Evolutionary conservation across 768 basidiomycete genomes (phyloP), one percentile per base, ranked within the genome.

Genomic region (Hortiboletus flavorubellus): DNA sequence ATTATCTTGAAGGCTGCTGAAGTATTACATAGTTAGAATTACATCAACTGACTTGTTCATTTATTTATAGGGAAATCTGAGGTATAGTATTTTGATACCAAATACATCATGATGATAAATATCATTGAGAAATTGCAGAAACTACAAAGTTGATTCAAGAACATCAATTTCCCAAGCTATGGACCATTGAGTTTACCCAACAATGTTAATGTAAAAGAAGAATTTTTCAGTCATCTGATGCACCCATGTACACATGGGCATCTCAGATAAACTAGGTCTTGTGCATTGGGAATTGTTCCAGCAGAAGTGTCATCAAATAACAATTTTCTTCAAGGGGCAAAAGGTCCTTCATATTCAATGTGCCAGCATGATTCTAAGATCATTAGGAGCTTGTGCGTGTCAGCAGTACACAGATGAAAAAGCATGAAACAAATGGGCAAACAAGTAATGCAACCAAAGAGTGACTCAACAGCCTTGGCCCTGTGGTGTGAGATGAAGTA

Each of bases 41-140:
- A 21, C 21, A 21, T 21, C 21, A 21, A 21, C 21, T 21, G 21
- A 21, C 21, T 21, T 21, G 21, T 21, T 21, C 2, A 21, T 21
- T 21, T 21, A 21, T 21, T 21, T 21, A 21, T 1, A 21, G 21
- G 21, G 21, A 21, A 21, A 21, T 21, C 21, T 1, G 21, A 21
- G 21, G 21, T 2, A 2, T 21, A 21, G 21, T 21, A 21, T 21
- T 21, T 21, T 21, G 91, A 93, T 37, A 99, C 68, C 50, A 98
- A 75, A 75, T 98, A 96, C 64, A 99, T 89, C 84, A 99, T 91
- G 64, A 98, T 95, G 37, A 98, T 78, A 69, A 98, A 98, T 12
- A 97, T 85, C 97, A 99, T 98, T 0, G 93, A 97, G 81, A 98
- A 98, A 96, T n/a, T n/a, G 68, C 96, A 98, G 83, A 98, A 97